These are phyloP conservation scores for Crucibulum laeve DNA, from an alignment of 768 basidiomycete genomes.

Conservation along the genomic window DNA sequence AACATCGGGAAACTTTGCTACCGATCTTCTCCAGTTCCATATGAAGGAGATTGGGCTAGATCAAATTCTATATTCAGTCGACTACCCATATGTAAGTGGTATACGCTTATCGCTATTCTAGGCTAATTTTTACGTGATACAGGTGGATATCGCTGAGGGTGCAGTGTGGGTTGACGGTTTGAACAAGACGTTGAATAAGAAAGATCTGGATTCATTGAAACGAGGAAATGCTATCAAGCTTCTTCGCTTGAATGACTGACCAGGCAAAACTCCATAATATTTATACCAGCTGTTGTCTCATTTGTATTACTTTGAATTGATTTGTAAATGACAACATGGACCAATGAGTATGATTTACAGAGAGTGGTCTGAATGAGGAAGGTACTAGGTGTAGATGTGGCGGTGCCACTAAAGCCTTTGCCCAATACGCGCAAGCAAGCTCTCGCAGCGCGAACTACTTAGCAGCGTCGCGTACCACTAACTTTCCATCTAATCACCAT, in stretches of 20 bases:
- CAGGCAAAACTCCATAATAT: background rate
- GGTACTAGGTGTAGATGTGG: too few relatives aligned
- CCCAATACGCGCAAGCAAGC: too few relatives aligned
- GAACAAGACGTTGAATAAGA: conserved; percentile 9
- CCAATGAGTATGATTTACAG: too few relatives aligned
- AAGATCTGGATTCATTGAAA: conserved; percentile 19
- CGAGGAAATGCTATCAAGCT: conserved; percentile 23
- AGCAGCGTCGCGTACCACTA: too few relatives aligned
- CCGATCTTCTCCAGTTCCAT: conserved; percentile 33
- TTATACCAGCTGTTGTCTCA: background rate
- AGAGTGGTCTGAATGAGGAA: too few relatives aligned
- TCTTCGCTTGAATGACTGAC: conserved; percentile 20
- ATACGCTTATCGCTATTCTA: background rate
- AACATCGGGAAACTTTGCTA: conserved; percentile 36
- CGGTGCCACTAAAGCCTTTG: too few relatives aligned
- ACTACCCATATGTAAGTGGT: conserved; percentile 27
- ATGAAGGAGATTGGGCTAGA: conserved; percentile 33
- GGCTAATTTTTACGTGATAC: background rate
- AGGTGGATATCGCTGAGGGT: conserved; percentile 18
- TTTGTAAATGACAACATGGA: too few relatives aligned
- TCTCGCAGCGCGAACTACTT: too few relatives aligned
- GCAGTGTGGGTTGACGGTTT: conserved; percentile 21
- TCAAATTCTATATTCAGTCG: conserved; percentile 36
- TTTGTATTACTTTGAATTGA: too few relatives aligned
- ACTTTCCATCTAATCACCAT: too few relatives aligned